Conservation (phyloP, 345 rosid genomes). For the Salix exigua region DNA sequence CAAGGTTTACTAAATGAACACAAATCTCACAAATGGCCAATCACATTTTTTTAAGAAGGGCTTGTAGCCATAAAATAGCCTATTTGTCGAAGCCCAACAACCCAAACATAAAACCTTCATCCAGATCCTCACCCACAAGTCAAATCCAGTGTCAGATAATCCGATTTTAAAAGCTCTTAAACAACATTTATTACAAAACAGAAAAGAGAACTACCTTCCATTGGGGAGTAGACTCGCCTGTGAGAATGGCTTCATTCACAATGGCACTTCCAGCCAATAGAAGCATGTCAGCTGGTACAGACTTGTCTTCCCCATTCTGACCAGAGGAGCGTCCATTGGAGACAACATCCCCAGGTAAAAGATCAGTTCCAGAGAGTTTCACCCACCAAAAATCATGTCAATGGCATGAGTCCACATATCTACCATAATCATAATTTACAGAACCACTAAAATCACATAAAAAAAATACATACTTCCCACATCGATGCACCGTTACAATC, state of each 20-base stretch:
- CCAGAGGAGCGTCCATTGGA: slow-evolving; percentile 88
- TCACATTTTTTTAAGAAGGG: background rate
- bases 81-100: background rate
- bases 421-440: background rate
- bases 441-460: slow-evolving; percentile 4
- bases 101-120: background rate
- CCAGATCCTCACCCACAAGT: background rate
- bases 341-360: slow-evolving; percentile 91
- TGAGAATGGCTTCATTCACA: slow-evolving; percentile 97
- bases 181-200: background rate
- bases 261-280: slow-evolving; percentile 94
- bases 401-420: slow-evolving; percentile 16
- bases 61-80: background rate
- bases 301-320: slow-evolving; percentile 83
- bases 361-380: slow-evolving; percentile 78
- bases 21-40: background rate
- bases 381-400: slow-evolving; percentile 70
- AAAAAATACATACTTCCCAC: slow-evolving; percentile 68
- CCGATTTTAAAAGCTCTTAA: background rate
- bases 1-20: background rate
- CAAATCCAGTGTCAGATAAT: background rate
- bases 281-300: slow-evolving; percentile 98
- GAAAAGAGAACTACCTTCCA: slow-evolving; percentile 76
- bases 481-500: slow-evolving; percentile 84
- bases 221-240: slow-evolving; percentile 99